A percentile compares a stretch with the other conserved stretches of the same genome.
Evolutionary conservation across 192 early-diverging fungal genomes (phyloP).

Genomic region (Backusella circina): DNA sequence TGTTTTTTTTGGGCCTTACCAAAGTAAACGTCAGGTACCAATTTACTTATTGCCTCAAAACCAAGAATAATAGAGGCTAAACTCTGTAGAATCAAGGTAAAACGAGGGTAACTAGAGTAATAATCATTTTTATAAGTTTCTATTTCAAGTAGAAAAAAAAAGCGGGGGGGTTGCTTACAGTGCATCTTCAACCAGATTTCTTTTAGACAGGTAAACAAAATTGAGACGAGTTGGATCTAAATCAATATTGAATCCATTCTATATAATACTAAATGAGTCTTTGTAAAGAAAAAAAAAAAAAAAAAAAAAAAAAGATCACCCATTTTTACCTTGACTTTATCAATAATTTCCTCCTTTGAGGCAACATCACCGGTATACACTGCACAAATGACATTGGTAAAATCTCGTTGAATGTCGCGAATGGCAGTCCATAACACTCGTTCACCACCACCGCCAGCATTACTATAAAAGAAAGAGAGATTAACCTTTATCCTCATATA

Average conservation of each 20-base stretch:
- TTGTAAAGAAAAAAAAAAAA: neutral
- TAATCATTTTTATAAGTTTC: neutral
- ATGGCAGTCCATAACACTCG: conserved; percentile 93
- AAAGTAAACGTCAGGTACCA: conserved; percentile 80
- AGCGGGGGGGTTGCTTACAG: conserved; percentile 35
- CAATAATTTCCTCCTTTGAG: conserved; percentile 53
- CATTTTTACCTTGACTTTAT: conserved; percentile 52
- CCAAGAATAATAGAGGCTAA: conserved; percentile 76
- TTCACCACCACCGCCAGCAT: conserved; percentile 94
- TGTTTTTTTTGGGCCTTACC: conserved; percentile 37
- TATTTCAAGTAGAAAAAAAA: neutral
- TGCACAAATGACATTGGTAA: conserved; percentile 60
- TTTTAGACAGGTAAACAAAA: conserved; percentile 62
- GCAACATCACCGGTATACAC: conserved; percentile 82
- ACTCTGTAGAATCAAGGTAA: conserved; percentile 87
- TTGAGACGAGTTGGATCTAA: conserved; percentile 52
- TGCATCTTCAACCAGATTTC: conserved; percentile 66
- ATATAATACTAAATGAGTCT: neutral
- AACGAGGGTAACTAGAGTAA: conserved; percentile 60
- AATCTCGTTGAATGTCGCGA: conserved; percentile 69
- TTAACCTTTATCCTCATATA: neutral
- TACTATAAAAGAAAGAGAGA: conserved; percentile 38
- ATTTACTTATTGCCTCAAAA: conserved; percentile 64
- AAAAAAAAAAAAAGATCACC: neutral
- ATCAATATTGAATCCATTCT: conserved; percentile 59